Base-by-base conservation (phyloP, 306 rosid species). In the Elaeagnus macrophylla region DNA sequence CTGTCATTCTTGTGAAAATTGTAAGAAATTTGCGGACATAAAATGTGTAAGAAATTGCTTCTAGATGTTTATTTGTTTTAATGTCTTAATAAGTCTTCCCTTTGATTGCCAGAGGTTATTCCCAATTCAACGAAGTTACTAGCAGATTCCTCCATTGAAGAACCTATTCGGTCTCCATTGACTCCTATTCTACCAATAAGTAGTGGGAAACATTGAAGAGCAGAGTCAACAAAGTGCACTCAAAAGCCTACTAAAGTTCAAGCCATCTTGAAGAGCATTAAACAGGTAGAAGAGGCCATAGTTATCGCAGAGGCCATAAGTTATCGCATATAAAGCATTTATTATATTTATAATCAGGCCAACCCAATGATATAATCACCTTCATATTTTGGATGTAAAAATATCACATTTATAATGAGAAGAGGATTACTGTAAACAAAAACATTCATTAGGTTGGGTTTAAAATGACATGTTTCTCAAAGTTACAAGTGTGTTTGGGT, bases 231-330 rank as follows among this genome's bases (percentile, higher is more conserved):
- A 90, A 78, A 74, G 66, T 59, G 10, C 60, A 79, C 35, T 58
- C 60, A n/a, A 39, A 91, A 91, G 72, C 71, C 64, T 51, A 72
- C 81, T 10, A 78, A 66, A 57, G 97, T 86, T 70, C 95, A 82
- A 77, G 97, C 97, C 12, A 20, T 91, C 32, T 68, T 91, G 51
- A 86, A 86, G 77, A 60, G 74, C 60, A 91, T 86, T 59, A 91
- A 86, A 68, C 95, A 86, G 96, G 97, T 91, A 64, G 2, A 38
- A 48, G 51, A 11, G 43, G 39, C 39, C 6, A 19, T 12, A 19
- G 18, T 40, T 57, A 38, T n/a, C n/a, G n/a, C n/a, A n/a, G n/a
- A n/a, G n/a, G n/a, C n/a, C n/a, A n/a, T n/a, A n/a, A n/a, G n/a
- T n/a, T n/a, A n/a, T 67, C 39, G 20, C 57, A 49, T 56, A 17